Base-by-base conservation (phyloP, 495 filamentous ascomycete genomes). In the Penicillium lividum region DNA sequence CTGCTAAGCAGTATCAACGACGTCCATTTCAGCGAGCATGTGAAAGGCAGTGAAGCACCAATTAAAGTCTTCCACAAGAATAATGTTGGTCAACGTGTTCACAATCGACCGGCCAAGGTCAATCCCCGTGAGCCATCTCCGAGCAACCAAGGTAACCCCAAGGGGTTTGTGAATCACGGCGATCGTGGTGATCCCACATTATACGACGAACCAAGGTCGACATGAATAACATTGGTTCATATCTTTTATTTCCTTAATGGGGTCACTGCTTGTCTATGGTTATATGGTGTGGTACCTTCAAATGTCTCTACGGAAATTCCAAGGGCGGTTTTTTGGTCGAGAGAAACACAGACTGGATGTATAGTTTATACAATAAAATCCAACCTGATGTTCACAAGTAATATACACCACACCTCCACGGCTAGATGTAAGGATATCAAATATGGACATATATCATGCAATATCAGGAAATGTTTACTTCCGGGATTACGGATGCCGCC, bases 51-150 rank as follows among this genome's bases (percentile, higher is more conserved):
- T 11, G 76, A 81, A 38, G 69, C 82, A 2, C 82, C 86, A 1
- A 77, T 95, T 29, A 94, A 92, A 68, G 83, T 96, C 6, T 92
- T 84, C 62, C 77, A 86, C 57, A 92, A 92, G 77, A 97, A 97
- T 51, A 78, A 83, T 7, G 69, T 75, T 34, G 74, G 69, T 18
- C 81, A 82, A 59, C 72, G 69, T 18, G 54, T 76, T 13, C 69
- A 77, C 44, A 75, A 75, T 18, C 71, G 63, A 6, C 72, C 66
- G n/a, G 64, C 69, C 13, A 72, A 70, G 60, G 65, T 34, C 4
- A 52, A 45, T 22, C 58, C 48, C 2, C 68, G 64, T 51, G 90
- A 94, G 71, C 67, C 74, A 3, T 79, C 81, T 4, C 91, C 91
- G 0, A 84, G 82, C 10, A 79, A 82, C 10, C 75, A 84, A 40